phyloP scores from a whole-genome alignment of 345 rosid genomes.

The Anastatica hierochuntica region DNA sequence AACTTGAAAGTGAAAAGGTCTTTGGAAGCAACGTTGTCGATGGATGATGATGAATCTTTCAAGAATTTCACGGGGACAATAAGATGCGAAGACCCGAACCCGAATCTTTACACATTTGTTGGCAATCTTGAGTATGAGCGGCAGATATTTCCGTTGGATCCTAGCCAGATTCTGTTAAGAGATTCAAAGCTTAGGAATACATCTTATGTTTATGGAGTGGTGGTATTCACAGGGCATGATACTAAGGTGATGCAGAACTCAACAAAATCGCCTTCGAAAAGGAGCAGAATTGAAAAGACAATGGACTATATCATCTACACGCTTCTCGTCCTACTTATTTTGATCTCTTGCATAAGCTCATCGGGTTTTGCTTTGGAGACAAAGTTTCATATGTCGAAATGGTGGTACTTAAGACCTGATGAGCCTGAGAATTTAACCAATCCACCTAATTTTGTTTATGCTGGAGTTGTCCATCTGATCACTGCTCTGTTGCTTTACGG shows the following conservation, averaged over 20 bases:
- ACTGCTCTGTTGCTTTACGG: conserved; percentile 97
- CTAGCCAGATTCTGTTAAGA: conserved; percentile 85
- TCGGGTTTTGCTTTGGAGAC: conserved; percentile 80
- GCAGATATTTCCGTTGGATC: conserved; percentile 62
- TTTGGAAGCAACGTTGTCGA: conserved; percentile 52
- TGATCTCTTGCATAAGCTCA: conserved; percentile 69
- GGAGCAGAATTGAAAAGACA: conserved; percentile 72
- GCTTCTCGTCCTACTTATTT: conserved; percentile 59
- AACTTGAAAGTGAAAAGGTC: conserved; percentile 85
- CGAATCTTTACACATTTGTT: conserved; percentile 76
- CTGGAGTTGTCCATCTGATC: conserved; percentile 74
- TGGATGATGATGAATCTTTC: conserved; percentile 61
- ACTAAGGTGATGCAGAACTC: conserved; percentile 95
- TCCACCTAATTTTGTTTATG: conserved; percentile 42
- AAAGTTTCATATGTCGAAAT: conserved; percentile 58
- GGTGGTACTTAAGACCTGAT: conserved; percentile 72
- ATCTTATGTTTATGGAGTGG: conserved; percentile 64
- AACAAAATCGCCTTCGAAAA: conserved; percentile 78
- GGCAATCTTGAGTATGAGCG: conserved; percentile 65
- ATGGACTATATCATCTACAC: conserved; percentile 88
- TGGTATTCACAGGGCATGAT: conserved; percentile 80
- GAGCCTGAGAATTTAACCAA: conserved; percentile 42
- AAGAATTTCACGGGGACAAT: conserved; percentile 47
- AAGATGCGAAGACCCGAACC: conserved; percentile 91
- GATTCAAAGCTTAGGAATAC: conserved; percentile 97